Base-by-base conservation (phyloP, 2,329 filamentous ascomycete genomes). In the Aureobasidium namibiae region DNA sequence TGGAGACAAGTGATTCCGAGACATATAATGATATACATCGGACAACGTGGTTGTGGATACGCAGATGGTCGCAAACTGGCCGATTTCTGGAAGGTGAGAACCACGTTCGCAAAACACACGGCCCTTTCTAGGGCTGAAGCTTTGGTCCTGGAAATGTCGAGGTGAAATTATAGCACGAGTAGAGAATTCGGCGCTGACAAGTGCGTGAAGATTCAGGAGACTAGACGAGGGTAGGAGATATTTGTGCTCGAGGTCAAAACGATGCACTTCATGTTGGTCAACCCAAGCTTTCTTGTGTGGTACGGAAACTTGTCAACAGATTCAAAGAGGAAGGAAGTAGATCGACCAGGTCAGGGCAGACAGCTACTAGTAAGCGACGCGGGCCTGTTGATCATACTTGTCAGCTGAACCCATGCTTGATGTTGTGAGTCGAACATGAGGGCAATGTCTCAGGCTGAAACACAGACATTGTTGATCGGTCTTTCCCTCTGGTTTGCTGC, bases 11-110 rank as follows among this genome's bases (percentile, higher is more conserved):
- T 31, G 33, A 33, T 26, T 33, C 36, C n/a, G 50, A 42, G 38
- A 42, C 38, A 41, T 29, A 13, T 14, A 4, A 31, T 46, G 42
- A 26, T 45, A 45, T 26, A 45, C 42, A 41, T 31, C 5, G 38
- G 29, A 34, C n/a, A 44, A 56, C 52, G 52, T 56, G 52, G 52
- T 2, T 34, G 52, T 56, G 52, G 39, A 54, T 41, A n/a, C n/a
- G n/a, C n/a, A n/a, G 10, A 31, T 13, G 2, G 13, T 45, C 29
- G 52, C 18, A n/a, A 44, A 36, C 18, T 56, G 26, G 29, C 14
- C n/a, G 26, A 21, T 26, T 56, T 56, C 52, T 56, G 29, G 52
- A 56, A 56, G 50, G 50, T 42, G 24, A 42, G 36, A 42, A 29
- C 26, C 21, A 42, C 24, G 49, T 54, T 42, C 50, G 38, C 21